Evolutionary conservation across 192 early-diverging fungal genomes (phyloP), one percentile per base, ranked within the genome.

Genomic region (Rhizophagus clarus): DNA sequence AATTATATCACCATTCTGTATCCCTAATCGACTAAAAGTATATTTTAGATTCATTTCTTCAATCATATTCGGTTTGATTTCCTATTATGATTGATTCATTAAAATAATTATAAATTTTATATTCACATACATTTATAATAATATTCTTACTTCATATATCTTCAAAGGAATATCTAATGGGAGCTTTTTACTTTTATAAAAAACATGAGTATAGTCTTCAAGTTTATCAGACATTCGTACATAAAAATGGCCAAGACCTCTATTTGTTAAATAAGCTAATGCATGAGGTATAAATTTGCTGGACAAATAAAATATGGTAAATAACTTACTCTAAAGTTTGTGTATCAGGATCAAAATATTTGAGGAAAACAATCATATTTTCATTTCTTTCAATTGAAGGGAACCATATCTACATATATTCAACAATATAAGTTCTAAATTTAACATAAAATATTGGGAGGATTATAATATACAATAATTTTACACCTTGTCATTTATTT

Each of bases 1-100:
- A 73, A 99, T 89, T 73, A 99, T 98, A 81, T 99, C 98, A 49
- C 98, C 98, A 72, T 93, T 93, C 82, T 95, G 93, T 66, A 99
- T 91, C 81, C 98, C 97, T 20, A 93, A 91, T 34, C 83, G 69
- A 3, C 64, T 56, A 83, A 97, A 97, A 3, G 93, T 93, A 34
- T 75, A 40, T 40, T 87, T 84, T 11, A 80, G 45, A 71, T 95
- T 91, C 85, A 95, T 90, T 32, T 79, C 77, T 64, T 98, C 96
- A 69, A 99, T 93, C 93, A 97, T 92, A 10, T 86, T 88, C 0
- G 98, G 96, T 87, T 98, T 97, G 79, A 99, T 92, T 85, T 99
- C 98, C 88, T 95, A 79, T 4, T n/a, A 60, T 22, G 40, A 42
- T 10, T 5, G 5, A 10, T n/a, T n/a, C n/a, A n/a, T n/a, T n/a